phyloP scores from a whole-genome alignment of 2,329 filamentous ascomycete genomes.

The Tolypocladium capitatum region DNA sequence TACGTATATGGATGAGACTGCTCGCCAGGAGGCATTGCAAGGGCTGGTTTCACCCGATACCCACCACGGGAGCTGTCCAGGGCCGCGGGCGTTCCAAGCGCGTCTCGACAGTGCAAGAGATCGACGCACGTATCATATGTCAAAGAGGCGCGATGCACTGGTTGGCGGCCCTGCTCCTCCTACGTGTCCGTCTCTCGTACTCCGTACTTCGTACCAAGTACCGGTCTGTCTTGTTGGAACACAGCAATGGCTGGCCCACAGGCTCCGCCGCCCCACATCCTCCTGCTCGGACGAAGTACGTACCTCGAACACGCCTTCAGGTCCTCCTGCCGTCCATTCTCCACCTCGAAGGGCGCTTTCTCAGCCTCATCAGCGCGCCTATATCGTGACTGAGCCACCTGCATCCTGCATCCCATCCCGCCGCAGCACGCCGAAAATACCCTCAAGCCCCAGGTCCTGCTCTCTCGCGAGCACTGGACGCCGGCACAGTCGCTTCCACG shows the following conservation, averaged over 20 bases:
- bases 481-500: neutral
- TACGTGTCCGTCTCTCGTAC: too few species aligned
- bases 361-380: conserved; percentile 1
- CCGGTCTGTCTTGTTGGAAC: too few species aligned
- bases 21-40: too few species aligned
- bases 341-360: neutral
- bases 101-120: neutral
- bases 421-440: neutral
- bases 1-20: neutral
- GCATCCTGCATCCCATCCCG: neutral
- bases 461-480: neutral
- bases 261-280: neutral
- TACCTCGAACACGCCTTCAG: too few species aligned
- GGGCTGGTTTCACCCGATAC: too few species aligned
- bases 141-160: too few species aligned
- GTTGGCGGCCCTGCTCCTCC: too few species aligned
- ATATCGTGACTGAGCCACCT: neutral
- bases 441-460: neutral
- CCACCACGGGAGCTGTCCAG: neutral
- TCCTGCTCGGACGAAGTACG: too few species aligned
- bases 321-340: too few species aligned
- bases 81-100: neutral
- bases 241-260: too few species aligned
- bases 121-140: too few species aligned
- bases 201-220: too few species aligned